phyloP scores from a whole-genome alignment of 2,329 filamentous ascomycete genomes.

The Coniochaeta hoffmannii region DNA sequence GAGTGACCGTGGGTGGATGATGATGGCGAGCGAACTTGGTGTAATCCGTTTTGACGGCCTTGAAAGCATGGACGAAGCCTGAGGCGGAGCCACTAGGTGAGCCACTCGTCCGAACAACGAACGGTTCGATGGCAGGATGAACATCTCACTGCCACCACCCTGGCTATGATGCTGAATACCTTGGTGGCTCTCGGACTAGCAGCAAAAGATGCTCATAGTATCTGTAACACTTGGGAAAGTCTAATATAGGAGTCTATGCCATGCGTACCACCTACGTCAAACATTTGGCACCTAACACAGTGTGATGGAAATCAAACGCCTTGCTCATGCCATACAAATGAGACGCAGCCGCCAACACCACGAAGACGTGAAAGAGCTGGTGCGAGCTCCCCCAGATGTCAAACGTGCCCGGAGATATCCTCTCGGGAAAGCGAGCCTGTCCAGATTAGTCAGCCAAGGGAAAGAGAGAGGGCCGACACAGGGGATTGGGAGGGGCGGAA shows the following conservation, averaged over 20 bases:
- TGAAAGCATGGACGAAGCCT: too few species aligned
- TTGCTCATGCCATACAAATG: conserved; percentile 76
- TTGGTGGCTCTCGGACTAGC: too few species aligned
- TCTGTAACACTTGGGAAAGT: too few species aligned
- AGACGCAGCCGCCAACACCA: conserved; percentile 71
- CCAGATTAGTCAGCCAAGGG: background rate
- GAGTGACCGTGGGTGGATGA: conserved; percentile 19
- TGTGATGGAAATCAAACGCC: conserved; percentile 83
- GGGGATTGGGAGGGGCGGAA: conserved; percentile 1
- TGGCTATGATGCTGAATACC: background rate
- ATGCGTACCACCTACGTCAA: conserved; percentile 5
- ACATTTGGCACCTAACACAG: conserved; percentile 46
- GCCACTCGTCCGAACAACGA: too few species aligned
- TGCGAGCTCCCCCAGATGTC: conserved; percentile 93
- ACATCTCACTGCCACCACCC: background rate
- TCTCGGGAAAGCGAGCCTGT: conserved; percentile 74
- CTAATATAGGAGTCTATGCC: background rate
- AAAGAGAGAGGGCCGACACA: background rate
- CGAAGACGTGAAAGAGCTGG: conserved; percentile 90
- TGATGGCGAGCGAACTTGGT: background rate
- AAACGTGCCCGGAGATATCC: conserved; percentile 67
- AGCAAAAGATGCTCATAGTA: background rate
- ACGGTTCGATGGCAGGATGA: too few species aligned
- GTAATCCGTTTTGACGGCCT: background rate
- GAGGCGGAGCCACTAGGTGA: too few species aligned